phyloP scores from a whole-genome alignment of 75 land plant genomes.

The Azolla pinnata region DNA sequence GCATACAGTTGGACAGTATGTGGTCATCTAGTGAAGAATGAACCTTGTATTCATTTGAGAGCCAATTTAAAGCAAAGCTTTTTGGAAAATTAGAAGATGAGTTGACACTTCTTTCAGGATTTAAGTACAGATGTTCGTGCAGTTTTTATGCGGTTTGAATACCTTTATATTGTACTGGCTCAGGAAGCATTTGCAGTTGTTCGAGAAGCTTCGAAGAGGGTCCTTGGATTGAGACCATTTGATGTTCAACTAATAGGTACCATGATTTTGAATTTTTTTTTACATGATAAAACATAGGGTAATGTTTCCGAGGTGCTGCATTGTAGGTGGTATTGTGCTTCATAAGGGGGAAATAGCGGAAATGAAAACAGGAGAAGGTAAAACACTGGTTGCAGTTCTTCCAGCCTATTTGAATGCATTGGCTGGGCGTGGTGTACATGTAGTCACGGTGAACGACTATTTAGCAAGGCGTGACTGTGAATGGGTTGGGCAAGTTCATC shows the following conservation, averaged over 20 bases:
- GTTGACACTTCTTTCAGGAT: too few relatives aligned
- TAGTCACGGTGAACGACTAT: slow-evolving; percentile 97
- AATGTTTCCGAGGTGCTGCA: too few relatives aligned
- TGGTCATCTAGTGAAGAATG: too few relatives aligned
- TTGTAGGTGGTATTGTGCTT: slow-evolving; percentile 88
- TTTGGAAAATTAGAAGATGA: too few relatives aligned
- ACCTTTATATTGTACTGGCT: too few relatives aligned
- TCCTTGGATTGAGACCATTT: slow-evolving; percentile 91
- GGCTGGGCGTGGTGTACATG: slow-evolving; percentile 87
- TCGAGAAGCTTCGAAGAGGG: slow-evolving; percentile 93
- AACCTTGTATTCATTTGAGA: too few relatives aligned
- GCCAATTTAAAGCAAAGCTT: too few relatives aligned
- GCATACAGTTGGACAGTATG: too few relatives aligned
- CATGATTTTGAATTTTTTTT: background rate
- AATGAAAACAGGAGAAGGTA: slow-evolving; percentile 99
- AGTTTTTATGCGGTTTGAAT: too few relatives aligned
- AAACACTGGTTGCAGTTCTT: slow-evolving; percentile 90
- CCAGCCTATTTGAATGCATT: slow-evolving; percentile 92
- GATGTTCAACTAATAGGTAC: slow-evolving; percentile 96
- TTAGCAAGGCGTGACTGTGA: slow-evolving; percentile 93
- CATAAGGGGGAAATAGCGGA: slow-evolving; percentile 98
- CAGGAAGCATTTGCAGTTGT: slow-evolving; percentile 99
- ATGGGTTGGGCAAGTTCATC: slow-evolving; percentile 98
- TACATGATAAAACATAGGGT: too few relatives aligned
- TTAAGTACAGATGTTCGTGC: too few relatives aligned